phyloP scores from a whole-genome alignment of 179 eudicot species.

The Dionaea muscipula region DNA sequence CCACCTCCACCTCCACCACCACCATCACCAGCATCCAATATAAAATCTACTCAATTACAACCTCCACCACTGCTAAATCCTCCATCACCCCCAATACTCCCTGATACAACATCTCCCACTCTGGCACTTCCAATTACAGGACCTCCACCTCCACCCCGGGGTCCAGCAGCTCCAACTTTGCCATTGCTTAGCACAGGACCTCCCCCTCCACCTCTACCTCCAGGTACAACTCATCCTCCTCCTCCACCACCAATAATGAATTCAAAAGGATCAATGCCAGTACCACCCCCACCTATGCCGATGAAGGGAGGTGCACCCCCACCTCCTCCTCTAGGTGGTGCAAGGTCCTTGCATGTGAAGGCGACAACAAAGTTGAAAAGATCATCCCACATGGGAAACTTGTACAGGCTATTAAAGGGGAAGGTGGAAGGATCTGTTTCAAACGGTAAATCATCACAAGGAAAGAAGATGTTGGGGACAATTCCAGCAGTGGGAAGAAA shows the following conservation, averaged over 20 bases:
- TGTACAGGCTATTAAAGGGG: constrained; percentile 66
- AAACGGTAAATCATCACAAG: constrained; percentile 45
- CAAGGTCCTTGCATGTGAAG: constrained; percentile 41
- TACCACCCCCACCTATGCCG: constrained; percentile 41
- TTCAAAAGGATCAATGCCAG: constrained; percentile 23
- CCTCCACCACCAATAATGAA: constrained; percentile 39
- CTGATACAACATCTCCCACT: constrained; percentile 16
- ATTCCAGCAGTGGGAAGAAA: constrained; percentile 50
- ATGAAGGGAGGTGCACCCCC: constrained; percentile 47
- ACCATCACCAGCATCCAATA: constrained; percentile 38
- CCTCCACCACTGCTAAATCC: constrained; percentile 20
- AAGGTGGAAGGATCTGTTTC: constrained; percentile 81
- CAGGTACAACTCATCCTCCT: constrained; percentile 22
- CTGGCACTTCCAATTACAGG: constrained; percentile 10
- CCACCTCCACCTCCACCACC: constrained; percentile 42
- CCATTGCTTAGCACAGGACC: background rate
- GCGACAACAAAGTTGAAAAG: constrained; percentile 64
- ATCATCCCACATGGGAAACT: constrained; percentile 81
- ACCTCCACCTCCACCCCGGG: constrained; percentile 33
- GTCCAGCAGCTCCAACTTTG: background rate
- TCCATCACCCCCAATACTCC: constrained; percentile 8
- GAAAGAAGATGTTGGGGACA: constrained; percentile 34
- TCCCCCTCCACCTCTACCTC: constrained; percentile 37
- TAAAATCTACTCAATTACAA: no score
- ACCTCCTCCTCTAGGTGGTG: constrained; percentile 59